Evolutionary conservation across 208 protist species (phyloP).

Genomic region (Trypanosoma avium): DNA sequence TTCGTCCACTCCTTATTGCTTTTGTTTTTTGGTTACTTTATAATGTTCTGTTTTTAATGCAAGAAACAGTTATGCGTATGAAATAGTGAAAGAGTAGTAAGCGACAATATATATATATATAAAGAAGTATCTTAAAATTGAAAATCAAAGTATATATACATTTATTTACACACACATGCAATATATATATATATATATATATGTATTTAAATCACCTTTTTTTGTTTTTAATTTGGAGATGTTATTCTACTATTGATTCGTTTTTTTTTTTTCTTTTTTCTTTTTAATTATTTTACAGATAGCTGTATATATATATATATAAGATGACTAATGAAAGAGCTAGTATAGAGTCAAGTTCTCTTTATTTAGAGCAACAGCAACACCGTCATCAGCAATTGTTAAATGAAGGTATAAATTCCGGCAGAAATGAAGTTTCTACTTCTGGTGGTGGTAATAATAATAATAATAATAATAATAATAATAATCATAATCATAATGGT

Average conservation of each 20-base stretch:
- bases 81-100: constrained; percentile 1
- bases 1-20: constrained; percentile 22
- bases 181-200: neutral
- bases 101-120: neutral
- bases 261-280: constrained; percentile 16
- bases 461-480: neutral
- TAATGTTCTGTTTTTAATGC: neutral
- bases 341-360: neutral
- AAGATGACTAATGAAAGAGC: constrained; percentile 14
- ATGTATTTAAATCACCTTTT: neutral
- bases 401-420: neutral
- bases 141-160: neutral
- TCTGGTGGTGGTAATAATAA: constrained; percentile 6
- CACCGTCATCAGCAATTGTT: neutral
- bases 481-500: too few relatives aligned
- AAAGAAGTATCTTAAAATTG: neutral
- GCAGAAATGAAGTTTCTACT: neutral
- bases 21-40: constrained; percentile 18
- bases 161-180: neutral
- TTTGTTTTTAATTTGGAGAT: neutral
- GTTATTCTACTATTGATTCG: neutral
- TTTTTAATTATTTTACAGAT: neutral
- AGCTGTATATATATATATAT: constrained; percentile 4
- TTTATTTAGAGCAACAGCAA: constrained; percentile 10
- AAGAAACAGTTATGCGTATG: constrained; percentile 2